Evolutionary conservation across 768 basidiomycete species (phyloP).

Genomic region (Xerocomus spinulosus): DNA sequence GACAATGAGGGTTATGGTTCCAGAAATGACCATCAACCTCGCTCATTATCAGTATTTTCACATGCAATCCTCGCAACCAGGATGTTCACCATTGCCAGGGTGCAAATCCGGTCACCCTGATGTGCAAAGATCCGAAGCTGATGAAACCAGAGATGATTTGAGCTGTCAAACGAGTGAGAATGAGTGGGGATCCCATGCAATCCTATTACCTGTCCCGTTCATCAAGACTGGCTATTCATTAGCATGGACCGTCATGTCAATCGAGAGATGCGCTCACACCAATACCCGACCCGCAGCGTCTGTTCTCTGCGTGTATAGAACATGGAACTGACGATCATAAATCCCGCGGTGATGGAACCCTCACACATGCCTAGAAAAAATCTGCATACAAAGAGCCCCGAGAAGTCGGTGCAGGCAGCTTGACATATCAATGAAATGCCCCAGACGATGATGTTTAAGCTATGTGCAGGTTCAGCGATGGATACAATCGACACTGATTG

Average conservation of each 20-base stretch:
- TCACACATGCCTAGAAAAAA: slow-evolving; percentile 71
- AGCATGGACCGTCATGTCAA: not conserved
- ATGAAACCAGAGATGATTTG: slow-evolving; percentile 69
- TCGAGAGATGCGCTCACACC: slow-evolving; percentile 48
- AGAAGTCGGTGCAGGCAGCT: slow-evolving; percentile 69
- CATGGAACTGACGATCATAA: slow-evolving; percentile 74
- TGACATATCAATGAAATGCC: slow-evolving; percentile 54
- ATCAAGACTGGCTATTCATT: slow-evolving; percentile 49
- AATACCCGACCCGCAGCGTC: slow-evolving; percentile 65
- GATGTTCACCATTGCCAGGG: slow-evolving; percentile 66
- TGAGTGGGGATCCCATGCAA: not conserved
- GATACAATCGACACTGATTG: not conserved
- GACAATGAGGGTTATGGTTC: slow-evolving; percentile 49
- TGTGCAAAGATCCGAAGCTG: slow-evolving; percentile 63
- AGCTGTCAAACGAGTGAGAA: slow-evolving; percentile 35
- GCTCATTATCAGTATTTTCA: not conserved
- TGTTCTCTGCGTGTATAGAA: slow-evolving; percentile 73
- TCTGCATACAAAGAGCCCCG: slow-evolving; percentile 57
- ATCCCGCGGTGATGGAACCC: slow-evolving; percentile 66
- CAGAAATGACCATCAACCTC: slow-evolving; percentile 71
- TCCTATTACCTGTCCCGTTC: slow-evolving; percentile 59
- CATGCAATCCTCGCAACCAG: not conserved
- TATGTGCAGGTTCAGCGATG: slow-evolving; percentile 19
- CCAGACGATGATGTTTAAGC: slow-evolving; percentile 67
- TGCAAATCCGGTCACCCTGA: slow-evolving; percentile 49